These are phyloP conservation scores for Podila epigama DNA, from an alignment of 192 early-diverging fungal genomes.

Conservation along the genomic window DNA sequence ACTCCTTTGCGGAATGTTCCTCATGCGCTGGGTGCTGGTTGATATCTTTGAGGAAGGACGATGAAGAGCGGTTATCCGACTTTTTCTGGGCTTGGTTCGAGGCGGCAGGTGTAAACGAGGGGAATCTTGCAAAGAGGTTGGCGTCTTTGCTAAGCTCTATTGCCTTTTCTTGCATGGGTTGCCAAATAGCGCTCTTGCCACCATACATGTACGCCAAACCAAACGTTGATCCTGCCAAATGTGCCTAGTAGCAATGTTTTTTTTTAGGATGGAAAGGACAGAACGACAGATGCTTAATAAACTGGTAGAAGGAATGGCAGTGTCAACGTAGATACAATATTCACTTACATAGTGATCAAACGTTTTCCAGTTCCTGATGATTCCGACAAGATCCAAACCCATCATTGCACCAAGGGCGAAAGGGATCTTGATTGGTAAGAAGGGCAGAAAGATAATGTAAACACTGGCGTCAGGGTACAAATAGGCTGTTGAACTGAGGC, in stretches of 20 bases:
- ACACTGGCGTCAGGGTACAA: slow-evolving; percentile 65
- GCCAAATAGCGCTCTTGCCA: slow-evolving; percentile 56
- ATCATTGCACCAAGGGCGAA: slow-evolving; percentile 76
- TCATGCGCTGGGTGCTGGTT: not conserved
- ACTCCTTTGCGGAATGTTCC: slow-evolving; percentile 22
- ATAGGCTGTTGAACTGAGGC: slow-evolving; percentile 66
- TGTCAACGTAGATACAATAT: too few relatives aligned
- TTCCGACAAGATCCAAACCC: slow-evolving; percentile 74
- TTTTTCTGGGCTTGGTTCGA: not conserved
- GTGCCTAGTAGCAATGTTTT: too few relatives aligned
- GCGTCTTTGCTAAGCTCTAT: slow-evolving; percentile 43
- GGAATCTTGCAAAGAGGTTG: slow-evolving; percentile 18
- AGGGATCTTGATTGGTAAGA: slow-evolving; percentile 58
- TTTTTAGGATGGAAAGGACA: not conserved
- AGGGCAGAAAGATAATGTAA: slow-evolving; percentile 68
- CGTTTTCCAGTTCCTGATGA: slow-evolving; percentile 72
- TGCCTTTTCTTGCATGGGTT: slow-evolving; percentile 45
- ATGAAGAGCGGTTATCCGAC: not conserved
- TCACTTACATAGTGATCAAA: slow-evolving; percentile 84
- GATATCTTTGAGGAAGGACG: not conserved
- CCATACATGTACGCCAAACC: slow-evolving; percentile 66
- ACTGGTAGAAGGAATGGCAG: not conserved
- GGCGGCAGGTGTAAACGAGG: not conserved
- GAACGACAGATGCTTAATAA: not conserved
- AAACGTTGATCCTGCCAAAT: slow-evolving; percentile 70